These are phyloP conservation scores for Scedosporium minutisporum DNA, from an alignment of 2,329 filamentous ascomycete species.

Conservation along the genomic window DNA sequence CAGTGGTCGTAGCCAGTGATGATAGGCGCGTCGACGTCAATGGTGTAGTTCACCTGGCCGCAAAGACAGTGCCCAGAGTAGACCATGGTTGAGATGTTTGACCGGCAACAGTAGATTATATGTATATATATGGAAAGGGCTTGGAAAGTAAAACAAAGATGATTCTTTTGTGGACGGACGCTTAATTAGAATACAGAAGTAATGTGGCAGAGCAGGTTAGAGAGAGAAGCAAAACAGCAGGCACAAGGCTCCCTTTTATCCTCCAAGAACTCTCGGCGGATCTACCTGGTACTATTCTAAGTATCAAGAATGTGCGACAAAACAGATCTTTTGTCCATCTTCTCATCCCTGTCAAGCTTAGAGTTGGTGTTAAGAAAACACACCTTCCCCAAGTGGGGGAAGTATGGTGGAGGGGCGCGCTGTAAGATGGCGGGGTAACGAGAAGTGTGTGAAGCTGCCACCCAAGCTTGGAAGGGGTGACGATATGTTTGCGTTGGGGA, in stretches of 20 bases:
- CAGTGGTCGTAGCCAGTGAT: constrained; percentile 61
- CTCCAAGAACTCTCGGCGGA: background rate
- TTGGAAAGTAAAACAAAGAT: background rate
- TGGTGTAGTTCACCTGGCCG: constrained; percentile 61
- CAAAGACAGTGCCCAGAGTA: constrained; percentile 62
- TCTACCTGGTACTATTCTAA: background rate
- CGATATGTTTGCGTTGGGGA: background rate
- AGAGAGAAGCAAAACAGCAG: background rate
- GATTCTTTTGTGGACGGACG: no score
- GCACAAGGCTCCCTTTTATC: constrained; percentile 1
- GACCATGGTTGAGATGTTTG: constrained; percentile 42
- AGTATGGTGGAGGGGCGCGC: background rate
- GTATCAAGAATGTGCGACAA: background rate
- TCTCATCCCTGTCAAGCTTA: background rate
- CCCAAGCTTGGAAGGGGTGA: background rate
- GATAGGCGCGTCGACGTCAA: constrained; percentile 39
- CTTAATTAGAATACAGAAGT: background rate
- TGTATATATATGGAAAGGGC: background rate
- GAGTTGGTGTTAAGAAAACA: background rate
- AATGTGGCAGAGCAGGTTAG: background rate
- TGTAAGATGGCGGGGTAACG: background rate
- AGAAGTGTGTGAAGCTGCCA: background rate
- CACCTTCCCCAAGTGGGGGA: background rate
- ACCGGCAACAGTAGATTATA: no score
- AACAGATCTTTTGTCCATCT: background rate